Conservation (phyloP, 805 yeast species). For the Torulaspora gathmanii region DNA sequence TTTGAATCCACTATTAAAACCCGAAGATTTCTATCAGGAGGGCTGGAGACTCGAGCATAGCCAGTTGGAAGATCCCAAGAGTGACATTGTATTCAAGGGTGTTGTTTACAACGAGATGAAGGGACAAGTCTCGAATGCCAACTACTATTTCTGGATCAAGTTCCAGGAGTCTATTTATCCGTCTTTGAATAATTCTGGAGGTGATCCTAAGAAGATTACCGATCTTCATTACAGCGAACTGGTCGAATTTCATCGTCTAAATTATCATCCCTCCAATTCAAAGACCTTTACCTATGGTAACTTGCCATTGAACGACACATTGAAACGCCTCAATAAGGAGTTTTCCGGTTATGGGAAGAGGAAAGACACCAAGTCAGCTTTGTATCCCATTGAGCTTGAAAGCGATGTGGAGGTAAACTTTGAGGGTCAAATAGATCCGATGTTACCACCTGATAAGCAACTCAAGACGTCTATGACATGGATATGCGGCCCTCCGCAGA, state of each 20-base stretch:
- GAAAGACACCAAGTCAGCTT: slow-evolving; percentile 19
- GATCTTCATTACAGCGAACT: slow-evolving; percentile 69
- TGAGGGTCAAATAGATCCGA: slow-evolving; percentile 79
- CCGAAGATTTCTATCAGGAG: slow-evolving; percentile 86
- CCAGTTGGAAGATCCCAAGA: slow-evolving; percentile 47
- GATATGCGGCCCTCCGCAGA: slow-evolving; percentile 72
- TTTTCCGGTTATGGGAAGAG: slow-evolving; percentile 53
- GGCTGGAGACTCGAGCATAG: slow-evolving; percentile 94
- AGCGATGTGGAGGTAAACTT: slow-evolving; percentile 38
- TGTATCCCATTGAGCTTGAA: slow-evolving; percentile 44
- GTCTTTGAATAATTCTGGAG: slow-evolving; percentile 84
- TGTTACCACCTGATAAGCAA: slow-evolving; percentile 63
- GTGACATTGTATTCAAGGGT: slow-evolving; percentile 79
- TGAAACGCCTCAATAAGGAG: slow-evolving; percentile 50
- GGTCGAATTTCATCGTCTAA: slow-evolving; percentile 63
- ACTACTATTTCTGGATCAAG: slow-evolving; percentile 78
- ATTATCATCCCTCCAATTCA: slow-evolving; percentile 89
- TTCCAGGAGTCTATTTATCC: slow-evolving; percentile 83
- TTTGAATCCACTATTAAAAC: slow-evolving; percentile 69
- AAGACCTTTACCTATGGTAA: slow-evolving; percentile 85
- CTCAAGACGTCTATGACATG: slow-evolving; percentile 81
- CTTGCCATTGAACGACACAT: slow-evolving; percentile 56
- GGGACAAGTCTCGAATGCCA: slow-evolving; percentile 87
- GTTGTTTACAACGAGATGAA: slow-evolving; percentile 98
- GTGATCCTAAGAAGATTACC: slow-evolving; percentile 82